Conservation (phyloP, 1,284 basidiomycete genomes). For the Tilletia horrida region DNA sequence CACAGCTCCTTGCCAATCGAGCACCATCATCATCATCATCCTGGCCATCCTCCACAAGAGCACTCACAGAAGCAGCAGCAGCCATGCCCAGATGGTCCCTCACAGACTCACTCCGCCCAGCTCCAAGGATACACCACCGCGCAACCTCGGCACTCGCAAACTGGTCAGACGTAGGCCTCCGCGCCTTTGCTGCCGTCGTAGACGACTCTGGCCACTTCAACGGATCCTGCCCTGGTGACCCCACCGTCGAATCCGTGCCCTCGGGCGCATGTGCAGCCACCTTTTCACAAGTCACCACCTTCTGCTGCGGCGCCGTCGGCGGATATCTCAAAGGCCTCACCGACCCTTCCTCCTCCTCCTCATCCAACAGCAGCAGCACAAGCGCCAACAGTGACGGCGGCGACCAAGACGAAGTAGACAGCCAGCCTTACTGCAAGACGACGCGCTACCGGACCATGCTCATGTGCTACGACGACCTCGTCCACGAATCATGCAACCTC, state of each 20-base stretch:
- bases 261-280: conserved; percentile 8
- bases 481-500: conserved; percentile 11
- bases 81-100: background rate
- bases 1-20: background rate
- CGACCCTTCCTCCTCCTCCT: background rate
- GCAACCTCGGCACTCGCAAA: background rate
- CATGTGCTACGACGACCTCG: conserved; percentile 18
- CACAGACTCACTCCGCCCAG: no score
- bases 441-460: conserved; percentile 11
- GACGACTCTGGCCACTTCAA: conserved; percentile 11
- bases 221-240: background rate
- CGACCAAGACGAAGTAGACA: background rate
- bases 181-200: conserved; percentile 9
- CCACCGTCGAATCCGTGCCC: conserved; percentile 11
- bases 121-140: background rate
- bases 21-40: background rate
- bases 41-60: no score
- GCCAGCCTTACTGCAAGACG: background rate
- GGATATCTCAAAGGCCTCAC: background rate
- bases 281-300: conserved; percentile 8
- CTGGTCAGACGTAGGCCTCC: conserved; percentile 1
- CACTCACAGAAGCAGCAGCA: background rate
- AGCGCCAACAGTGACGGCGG: background rate
- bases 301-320: conserved; percentile 17
- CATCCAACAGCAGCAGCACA: background rate